Evolutionary conservation across 225 moss, liverwort and hornwort species (phyloP), one percentile per base, ranked within the genome.

Genomic region (Anthoceros angustus): DNA sequence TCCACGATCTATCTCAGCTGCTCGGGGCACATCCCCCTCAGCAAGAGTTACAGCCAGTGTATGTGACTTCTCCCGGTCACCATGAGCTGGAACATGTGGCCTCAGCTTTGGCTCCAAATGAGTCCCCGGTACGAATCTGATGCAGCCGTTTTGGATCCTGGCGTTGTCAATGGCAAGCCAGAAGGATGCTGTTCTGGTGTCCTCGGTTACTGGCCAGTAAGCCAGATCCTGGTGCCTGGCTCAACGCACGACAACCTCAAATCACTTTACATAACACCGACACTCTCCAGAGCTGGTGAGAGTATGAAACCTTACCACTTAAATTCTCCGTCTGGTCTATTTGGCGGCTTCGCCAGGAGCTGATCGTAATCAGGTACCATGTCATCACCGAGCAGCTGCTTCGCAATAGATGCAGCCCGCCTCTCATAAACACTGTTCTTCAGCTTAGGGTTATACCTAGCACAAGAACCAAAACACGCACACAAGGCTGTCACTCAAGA

Each of bases 291-390:
- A 63, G 12, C 14, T 63, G 12, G 5, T 14, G 14, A 4, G 63
- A 12, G 24, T 20, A 24, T 12, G 48, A 8, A 25, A 40, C 64
- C 67, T 81, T 64, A 85, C 93, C 93, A 94, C 72, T 94, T 90
- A 62, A 94, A 94, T 63, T 87, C 87, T 20, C 87, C 93, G 62
- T 94, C 90, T 12, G 87, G 80, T 78, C 87, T 94, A 71, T 79
- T 79, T 11, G 93, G 93, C 32, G 86, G 74, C 79, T 94, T 94
- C 41, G 86, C 87, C 32, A 94, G 84, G 32, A 94, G 77, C 61
- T 94, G 93, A 72, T 94, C 93, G 69, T 90, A 94, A 65, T 94
- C 93, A 43, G 86, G 43, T 48, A 78, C 79, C 93, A 94, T 90
- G 74, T 87, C 84, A 23, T 70, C 65, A 24, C 90, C 93, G 69